Percentiles rank a stretch among this genome's conserved stretches.
phyloP scores from a whole-genome alignment of 2,329 filamentous ascomycete species.

The Sporothrix variecibatus region DNA sequence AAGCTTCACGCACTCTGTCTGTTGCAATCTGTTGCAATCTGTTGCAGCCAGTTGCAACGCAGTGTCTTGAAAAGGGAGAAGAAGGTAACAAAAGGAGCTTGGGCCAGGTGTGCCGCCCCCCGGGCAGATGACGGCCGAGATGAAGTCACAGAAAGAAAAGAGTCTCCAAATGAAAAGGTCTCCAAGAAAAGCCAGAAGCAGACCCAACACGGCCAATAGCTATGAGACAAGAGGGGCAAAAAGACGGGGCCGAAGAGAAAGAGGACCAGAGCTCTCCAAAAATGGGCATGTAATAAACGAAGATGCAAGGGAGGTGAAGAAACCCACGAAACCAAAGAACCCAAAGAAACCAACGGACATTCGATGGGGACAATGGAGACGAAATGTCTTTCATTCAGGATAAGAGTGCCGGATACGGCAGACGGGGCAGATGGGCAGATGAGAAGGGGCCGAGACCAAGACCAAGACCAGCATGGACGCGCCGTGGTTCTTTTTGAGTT shows the following conservation, averaged over 20 bases:
- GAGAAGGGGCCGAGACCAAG: not conserved
- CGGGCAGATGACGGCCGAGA: not conserved
- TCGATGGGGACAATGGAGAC: not conserved
- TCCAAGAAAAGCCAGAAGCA: not conserved
- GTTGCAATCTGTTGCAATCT: too few relatives aligned
- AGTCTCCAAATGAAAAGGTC: not conserved
- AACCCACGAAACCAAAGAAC: not conserved
- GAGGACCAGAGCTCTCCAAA: not conserved
- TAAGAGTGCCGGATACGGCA: not conserved
- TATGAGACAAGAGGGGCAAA: slow-evolving; percentile 4
- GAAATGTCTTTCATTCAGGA: not conserved
- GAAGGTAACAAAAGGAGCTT: not conserved
- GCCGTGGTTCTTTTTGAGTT: not conserved
- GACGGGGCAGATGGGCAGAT: not conserved
- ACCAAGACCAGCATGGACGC: not conserved
- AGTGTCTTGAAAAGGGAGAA: not conserved
- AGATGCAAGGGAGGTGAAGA: slow-evolving; percentile 2
- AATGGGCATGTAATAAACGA: not conserved
- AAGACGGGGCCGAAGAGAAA: not conserved
- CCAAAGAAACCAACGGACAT: not conserved
- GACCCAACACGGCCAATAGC: not conserved
- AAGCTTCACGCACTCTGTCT: slow-evolving; percentile 4
- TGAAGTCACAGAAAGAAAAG: not conserved
- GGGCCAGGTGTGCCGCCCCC: slow-evolving; percentile 13
- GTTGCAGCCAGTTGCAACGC: too few relatives aligned